phyloP scores from a whole-genome alignment of 2,329 filamentous ascomycete species.

The Phialophora verrucosa region DNA sequence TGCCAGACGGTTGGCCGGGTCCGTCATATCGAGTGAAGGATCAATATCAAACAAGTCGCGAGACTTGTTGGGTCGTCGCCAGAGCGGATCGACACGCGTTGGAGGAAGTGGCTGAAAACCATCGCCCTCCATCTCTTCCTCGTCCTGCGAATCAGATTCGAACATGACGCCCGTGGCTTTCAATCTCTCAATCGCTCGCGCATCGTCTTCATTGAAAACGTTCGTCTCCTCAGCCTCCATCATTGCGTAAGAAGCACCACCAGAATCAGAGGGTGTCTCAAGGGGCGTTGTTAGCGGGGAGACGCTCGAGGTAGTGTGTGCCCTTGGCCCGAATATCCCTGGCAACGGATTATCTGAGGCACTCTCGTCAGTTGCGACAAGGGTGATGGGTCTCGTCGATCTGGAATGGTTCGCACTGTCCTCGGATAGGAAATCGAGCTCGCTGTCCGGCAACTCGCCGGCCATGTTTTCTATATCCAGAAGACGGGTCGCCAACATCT shows the following conservation, averaged over 20 bases:
- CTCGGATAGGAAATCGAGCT: background rate
- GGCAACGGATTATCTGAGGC: background rate
- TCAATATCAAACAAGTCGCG: conserved; percentile 26
- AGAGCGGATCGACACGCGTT: conserved; percentile 17
- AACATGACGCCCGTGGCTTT: conserved; percentile 29
- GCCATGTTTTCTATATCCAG: background rate
- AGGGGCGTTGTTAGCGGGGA: background rate
- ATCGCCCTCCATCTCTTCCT: conserved; percentile 13
- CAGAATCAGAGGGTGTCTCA: background rate
- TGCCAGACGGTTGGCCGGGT: background rate
- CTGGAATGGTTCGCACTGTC: background rate
- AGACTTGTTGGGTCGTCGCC: conserved; percentile 16
- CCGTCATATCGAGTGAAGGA: conserved; percentile 4
- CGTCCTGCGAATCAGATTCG: conserved; percentile 29
- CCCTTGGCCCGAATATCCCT: background rate
- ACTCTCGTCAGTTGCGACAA: background rate
- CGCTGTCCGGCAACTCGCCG: background rate
- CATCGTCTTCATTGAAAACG: conserved; percentile 16
- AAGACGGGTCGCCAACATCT: background rate
- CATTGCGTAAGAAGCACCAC: background rate
- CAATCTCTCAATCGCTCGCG: conserved; percentile 23
- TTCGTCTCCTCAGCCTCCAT: background rate
- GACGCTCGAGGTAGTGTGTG: background rate
- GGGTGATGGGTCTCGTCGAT: background rate
- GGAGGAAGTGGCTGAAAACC: background rate